Percentiles rank a stretch among this genome's conserved stretches.
Conservation (phyloP, 2,329 filamentous ascomycete genomes). For the Cercospora sp. region DNA sequence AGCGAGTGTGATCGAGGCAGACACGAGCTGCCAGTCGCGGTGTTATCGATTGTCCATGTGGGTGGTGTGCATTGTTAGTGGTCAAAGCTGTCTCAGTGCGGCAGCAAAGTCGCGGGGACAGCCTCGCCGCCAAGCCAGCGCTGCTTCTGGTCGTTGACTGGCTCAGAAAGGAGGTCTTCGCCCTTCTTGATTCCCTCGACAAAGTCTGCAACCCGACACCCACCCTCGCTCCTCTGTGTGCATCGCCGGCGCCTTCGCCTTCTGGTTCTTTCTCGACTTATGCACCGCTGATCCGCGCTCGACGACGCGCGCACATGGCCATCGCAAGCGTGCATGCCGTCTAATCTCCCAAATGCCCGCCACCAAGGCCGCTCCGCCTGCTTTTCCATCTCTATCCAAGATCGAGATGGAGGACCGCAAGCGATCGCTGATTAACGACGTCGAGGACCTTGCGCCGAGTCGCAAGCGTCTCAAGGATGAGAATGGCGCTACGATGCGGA, state of each 20-base stretch:
- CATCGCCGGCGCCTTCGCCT: neutral
- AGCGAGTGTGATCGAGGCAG: conserved; percentile 8
- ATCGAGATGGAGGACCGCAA: conserved; percentile 99
- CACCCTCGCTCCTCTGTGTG: neutral
- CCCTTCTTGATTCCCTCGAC: neutral
- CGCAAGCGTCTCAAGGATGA: conserved; percentile 77
- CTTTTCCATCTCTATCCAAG: conserved; percentile 70
- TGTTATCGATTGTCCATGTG: conserved; percentile 6
- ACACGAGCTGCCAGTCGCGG: conserved; percentile 15
- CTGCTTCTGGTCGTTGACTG: neutral
- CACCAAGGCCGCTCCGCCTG: conserved; percentile 40
- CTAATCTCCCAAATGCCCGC: conserved; percentile 32
- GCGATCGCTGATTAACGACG: conserved; percentile 77
- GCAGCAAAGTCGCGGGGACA: neutral
- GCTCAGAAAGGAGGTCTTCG: neutral
- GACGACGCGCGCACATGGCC: conserved; percentile 9
- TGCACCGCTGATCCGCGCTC: conserved; percentile 5
- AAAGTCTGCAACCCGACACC: conserved; percentile 4
- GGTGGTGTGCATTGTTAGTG: neutral
- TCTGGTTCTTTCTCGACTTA: neutral
- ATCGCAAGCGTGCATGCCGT: conserved; percentile 11
- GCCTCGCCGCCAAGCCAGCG: neutral
- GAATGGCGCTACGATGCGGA: conserved; percentile 70
- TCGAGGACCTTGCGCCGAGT: conserved; percentile 82
- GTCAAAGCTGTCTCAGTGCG: neutral